Evolutionary conservation across 305 asterid species (phyloP), one percentile per base, ranked within the genome.

Genomic region (Striga hermonthica): DNA sequence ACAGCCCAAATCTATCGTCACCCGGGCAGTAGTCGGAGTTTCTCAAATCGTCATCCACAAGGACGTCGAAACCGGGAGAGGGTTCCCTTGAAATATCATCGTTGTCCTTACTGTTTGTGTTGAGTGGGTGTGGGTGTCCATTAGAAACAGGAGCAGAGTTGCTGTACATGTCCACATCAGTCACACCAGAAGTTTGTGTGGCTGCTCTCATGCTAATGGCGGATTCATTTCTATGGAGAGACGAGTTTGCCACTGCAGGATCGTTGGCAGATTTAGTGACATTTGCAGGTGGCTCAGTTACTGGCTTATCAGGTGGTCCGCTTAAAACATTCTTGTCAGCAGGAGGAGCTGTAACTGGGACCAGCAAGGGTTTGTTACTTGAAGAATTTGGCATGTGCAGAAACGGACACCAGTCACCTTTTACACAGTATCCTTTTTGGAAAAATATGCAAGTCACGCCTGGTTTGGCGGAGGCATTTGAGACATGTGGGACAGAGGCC

Each of bases 41-140:
- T 64, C 87, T 79, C 11, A 75, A 84, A 50, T 88, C 95, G 62
- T 86, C 87, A 69, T 86, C 95, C 41, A 91, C 98, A 38, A 91
- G 94, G 77, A 91, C 96, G 78, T 91, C 98, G 67, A 91, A 88
- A 60, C 95, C 98, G 68, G 98, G 98, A 57, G 98, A 91, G 63
- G 86, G 88, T 68, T 91, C 98, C 82, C 95, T 84, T 6, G 98
- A 91, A 65, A 80, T 70, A 69, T 86, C 95, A 11, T 85, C 94
- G 6, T 75, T 73, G 53, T 84, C 96, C 83, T 82, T 84, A 62
- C 73, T 65, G 72, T 66, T 77, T 78, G 81, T 61, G 78, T 74
- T 74, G n/a, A n/a, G n/a, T n/a, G n/a, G n/a, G n/a, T n/a, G 57
- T 1, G 68, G 82, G 67, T 76, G 71, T 38, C 83, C 88, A 38